Conservation (phyloP, 2,329 filamentous ascomycete species). For the Lasiodiplodia gonubiensis region DNA sequence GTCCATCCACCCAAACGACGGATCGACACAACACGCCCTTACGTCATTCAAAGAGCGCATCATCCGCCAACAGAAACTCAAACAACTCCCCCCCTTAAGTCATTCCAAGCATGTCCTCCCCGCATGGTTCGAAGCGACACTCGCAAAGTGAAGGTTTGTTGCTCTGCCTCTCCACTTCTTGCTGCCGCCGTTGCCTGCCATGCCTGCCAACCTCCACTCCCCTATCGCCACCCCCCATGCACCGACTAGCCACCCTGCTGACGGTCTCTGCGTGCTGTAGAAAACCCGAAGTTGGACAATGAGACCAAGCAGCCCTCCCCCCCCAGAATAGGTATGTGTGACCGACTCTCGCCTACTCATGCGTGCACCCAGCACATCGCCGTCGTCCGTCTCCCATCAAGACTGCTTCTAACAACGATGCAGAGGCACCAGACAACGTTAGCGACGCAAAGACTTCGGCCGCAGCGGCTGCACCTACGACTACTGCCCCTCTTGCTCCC, state of each 20-base stretch:
- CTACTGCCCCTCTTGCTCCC: slow-evolving; percentile 57
- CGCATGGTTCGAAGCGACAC: slow-evolving; percentile 45
- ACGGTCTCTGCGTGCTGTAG: slow-evolving; percentile 10
- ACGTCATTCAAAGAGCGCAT: slow-evolving; percentile 45
- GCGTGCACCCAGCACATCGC: not conserved
- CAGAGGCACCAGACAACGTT: slow-evolving; percentile 26
- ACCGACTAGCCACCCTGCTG: slow-evolving; percentile 3
- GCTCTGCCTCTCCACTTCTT: not conserved
- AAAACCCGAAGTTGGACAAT: slow-evolving; percentile 24
- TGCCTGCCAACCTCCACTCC: not conserved
- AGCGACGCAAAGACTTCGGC: slow-evolving; percentile 39
- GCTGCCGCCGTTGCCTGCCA: slow-evolving; percentile 5
- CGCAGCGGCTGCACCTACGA: slow-evolving; percentile 43
- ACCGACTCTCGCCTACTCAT: slow-evolving; percentile 37
- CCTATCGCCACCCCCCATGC: slow-evolving; percentile 4
- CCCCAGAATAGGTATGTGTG: slow-evolving; percentile 30
- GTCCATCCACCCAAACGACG: slow-evolving; percentile 29
- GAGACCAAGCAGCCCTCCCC: slow-evolving; percentile 26
- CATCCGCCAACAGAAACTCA: slow-evolving; percentile 41
- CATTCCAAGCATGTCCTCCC: slow-evolving; percentile 46
- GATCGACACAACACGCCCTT: slow-evolving; percentile 37
- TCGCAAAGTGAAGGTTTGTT: slow-evolving; percentile 46
- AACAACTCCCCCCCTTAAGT: slow-evolving; percentile 41
- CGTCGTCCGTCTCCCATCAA: not conserved
- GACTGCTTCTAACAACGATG: not conserved